phyloP scores from a whole-genome alignment of 2,329 filamentous ascomycete species.

The Rutstroemia sp. region DNA sequence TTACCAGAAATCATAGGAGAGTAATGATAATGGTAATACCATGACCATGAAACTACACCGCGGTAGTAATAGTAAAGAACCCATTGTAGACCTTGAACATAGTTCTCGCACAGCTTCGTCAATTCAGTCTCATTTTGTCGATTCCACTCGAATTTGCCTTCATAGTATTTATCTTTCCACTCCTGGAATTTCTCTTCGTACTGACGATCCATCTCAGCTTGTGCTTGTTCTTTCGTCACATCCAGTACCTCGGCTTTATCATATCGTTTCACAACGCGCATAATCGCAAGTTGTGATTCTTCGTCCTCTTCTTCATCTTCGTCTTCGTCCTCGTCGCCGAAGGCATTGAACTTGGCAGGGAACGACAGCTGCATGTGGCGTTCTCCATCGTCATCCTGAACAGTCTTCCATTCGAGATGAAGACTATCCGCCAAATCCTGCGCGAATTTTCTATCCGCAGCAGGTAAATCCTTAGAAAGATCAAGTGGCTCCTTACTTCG shows the following conservation, averaged over 20 bases:
- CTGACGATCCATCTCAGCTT: conserved; percentile 70
- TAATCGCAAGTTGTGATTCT: conserved; percentile 74
- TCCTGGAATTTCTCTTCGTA: conserved; percentile 84
- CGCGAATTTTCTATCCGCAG: conserved; percentile 86
- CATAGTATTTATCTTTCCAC: conserved; percentile 95
- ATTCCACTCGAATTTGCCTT: conserved; percentile 84
- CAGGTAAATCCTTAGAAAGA: conserved; percentile 64
- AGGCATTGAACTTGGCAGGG: conserved; percentile 36
- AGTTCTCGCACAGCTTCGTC: conserved; percentile 81
- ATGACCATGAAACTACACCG: conserved; percentile 95
- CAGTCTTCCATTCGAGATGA: conserved; percentile 56
- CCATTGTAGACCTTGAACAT: conserved; percentile 96
- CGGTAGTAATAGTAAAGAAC: conserved; percentile 97
- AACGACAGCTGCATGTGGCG: conserved; percentile 59
- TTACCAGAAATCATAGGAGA: conserved; percentile 87
- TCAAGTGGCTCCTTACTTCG: conserved; percentile 60
- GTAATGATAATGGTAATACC: conserved; percentile 97
- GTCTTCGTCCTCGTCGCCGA: conserved; percentile 53
- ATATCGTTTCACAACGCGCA: conserved; percentile 81
- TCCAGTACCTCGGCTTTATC: conserved; percentile 85
- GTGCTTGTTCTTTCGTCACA: conserved; percentile 68
- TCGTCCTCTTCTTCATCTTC: conserved; percentile 67
- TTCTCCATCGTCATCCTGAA: conserved; percentile 56
- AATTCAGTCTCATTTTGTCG: conserved; percentile 74
- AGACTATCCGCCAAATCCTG: conserved; percentile 73